Conservation (phyloP, 1,139 yeast genomes). For the Debaryomyces singareniensis region DNA sequence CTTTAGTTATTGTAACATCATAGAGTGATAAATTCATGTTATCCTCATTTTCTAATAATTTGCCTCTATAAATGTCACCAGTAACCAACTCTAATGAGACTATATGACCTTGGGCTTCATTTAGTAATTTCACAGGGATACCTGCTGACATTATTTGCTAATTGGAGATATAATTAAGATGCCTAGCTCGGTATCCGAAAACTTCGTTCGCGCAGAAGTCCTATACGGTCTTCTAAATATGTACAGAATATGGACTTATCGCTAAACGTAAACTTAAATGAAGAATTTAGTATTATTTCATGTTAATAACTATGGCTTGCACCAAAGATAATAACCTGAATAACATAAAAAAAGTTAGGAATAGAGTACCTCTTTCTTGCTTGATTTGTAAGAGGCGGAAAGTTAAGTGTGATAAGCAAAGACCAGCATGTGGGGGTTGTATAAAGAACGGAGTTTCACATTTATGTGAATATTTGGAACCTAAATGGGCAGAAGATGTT, state of each 20-base stretch:
- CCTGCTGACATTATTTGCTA: conserved; percentile 51
- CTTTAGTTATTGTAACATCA: conserved; percentile 75
- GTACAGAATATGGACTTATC: not conserved
- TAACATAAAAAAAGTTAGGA: conserved; percentile 12
- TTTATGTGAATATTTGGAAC: conserved; percentile 37
- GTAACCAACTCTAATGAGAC: conserved; percentile 78
- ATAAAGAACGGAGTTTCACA: conserved; percentile 36
- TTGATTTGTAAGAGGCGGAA: conserved; percentile 38
- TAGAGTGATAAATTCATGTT: conserved; percentile 87
- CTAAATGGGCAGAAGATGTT: conserved; percentile 26
- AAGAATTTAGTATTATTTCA: too few relatives aligned
- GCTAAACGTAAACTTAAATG: not conserved
- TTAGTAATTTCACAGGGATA: conserved; percentile 79
- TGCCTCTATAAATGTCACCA: conserved; percentile 86
- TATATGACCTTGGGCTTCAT: conserved; percentile 86
- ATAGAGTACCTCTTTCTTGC: conserved; percentile 38
- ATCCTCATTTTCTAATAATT: conserved; percentile 77
- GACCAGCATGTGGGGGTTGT: conserved; percentile 42
- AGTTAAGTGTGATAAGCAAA: conserved; percentile 40
- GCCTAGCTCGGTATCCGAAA: not conserved
- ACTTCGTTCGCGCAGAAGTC: too few relatives aligned
- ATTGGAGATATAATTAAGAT: not conserved
- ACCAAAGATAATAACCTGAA: not conserved
- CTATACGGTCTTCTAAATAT: too few relatives aligned
- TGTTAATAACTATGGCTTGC: too few relatives aligned